Evolutionary conservation across 768 basidiomycete species (phyloP), one percentile per base, ranked within the genome.

Genomic region (Austroboletus festivus): DNA sequence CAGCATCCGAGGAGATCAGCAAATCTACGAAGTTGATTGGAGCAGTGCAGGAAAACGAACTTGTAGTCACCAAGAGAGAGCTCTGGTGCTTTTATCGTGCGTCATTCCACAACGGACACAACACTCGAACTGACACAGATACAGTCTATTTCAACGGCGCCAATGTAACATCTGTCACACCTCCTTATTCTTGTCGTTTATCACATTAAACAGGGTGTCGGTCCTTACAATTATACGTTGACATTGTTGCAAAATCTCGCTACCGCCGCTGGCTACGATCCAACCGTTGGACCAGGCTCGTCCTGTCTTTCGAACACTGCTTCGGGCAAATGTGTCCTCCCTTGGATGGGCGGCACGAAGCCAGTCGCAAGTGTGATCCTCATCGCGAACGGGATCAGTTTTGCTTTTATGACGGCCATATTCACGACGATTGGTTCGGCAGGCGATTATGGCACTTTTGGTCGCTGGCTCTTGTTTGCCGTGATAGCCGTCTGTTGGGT

Each of bases 111-210:
- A 11, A 5, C 11, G 26, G 26, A n/a, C n/a, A n/a, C n/a, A n/a
- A n/a, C n/a, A n/a, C n/a, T n/a, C n/a, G n/a, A n/a, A 12, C 28
- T 41, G 22, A 46, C 26, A 8, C 20, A n/a, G 2, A 24, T 19
- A 39, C 45, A 90, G 88, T 89, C 49, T 89, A 89, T 59, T 86
- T 82, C 67, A 91, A 89, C 48, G 88, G 87, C 44, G 81, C 88
- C 54, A 89, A 87, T 64, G 85, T 86, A 55, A n/a, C 74, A 4
- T 16, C 13, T 37, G 12, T 33, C 4, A 13, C 19, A 15, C 37
- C 12, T 35, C 18, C 2, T 5, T 9, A 8, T 41, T 34, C 18
- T 16, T 28, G 5, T 41, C 18, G 51, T 39, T 23, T 21, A 15
- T 33, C 7, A 13, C 18, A 19, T 23, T 23, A 21, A 23, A 5